phyloP scores from a whole-genome alignment of 176 grass and related monocot species.

The Cenchrus fungigraminus region DNA sequence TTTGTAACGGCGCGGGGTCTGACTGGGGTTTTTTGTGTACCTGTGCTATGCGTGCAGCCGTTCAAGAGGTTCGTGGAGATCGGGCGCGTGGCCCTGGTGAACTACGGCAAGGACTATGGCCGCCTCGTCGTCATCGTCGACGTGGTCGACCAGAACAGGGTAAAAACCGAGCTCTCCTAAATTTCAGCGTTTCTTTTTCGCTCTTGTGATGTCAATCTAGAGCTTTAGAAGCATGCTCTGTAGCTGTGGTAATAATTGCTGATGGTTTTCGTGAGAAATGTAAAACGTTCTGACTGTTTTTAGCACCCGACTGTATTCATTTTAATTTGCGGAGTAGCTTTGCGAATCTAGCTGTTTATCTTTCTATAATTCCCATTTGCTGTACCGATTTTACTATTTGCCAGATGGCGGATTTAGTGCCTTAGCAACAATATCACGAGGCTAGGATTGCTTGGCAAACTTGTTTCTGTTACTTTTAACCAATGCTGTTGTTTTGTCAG shows the following conservation, averaged over 20 bases:
- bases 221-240: neutral
- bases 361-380: neutral
- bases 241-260: neutral
- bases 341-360: neutral
- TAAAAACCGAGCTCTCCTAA: constrained; percentile 14
- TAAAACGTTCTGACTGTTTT: neutral
- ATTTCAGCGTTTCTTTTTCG: neutral
- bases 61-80: constrained; percentile 96
- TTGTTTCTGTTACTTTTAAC: neutral
- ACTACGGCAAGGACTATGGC: constrained; percentile 89
- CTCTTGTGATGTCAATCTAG: constrained; percentile 5
- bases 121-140: constrained; percentile 84
- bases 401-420: neutral
- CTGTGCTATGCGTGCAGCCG: constrained; percentile 46
- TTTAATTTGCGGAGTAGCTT: neutral
- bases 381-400: neutral
- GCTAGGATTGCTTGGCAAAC: neutral
- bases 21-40: neutral
- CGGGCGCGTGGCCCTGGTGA: constrained; percentile 85
- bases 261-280: neutral
- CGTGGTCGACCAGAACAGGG: constrained; percentile 84
- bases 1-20: neutral
- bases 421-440: neutral
- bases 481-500: neutral
- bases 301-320: neutral